These are phyloP conservation scores for Climacium dendroides DNA, from an alignment of 225 moss, liverwort and hornwort genomes.

Conservation along the genomic window DNA sequence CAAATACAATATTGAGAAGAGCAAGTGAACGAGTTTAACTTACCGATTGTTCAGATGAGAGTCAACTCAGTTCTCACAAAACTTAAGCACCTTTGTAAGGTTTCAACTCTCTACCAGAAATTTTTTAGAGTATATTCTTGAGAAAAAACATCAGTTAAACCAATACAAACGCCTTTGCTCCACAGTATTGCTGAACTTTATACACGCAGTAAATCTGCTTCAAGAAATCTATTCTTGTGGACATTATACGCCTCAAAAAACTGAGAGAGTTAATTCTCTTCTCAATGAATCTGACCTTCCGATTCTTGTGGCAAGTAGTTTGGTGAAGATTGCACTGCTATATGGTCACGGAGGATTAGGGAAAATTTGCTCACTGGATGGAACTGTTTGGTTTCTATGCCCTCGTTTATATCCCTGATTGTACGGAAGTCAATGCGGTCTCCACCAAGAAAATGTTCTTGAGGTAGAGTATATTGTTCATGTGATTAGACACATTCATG, in stretches of 20 bases:
- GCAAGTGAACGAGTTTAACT: rapidly evolving
- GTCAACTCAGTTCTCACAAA: not conserved
- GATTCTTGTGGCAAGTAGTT: not conserved
- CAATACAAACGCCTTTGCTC: not conserved
- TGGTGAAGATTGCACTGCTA: not conserved
- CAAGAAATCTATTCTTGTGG: not conserved
- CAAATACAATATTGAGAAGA: not conserved
- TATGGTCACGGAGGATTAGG: rapidly evolving
- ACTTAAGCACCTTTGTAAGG: not conserved
- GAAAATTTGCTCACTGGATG: rapidly evolving
- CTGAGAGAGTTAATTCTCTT: not conserved
- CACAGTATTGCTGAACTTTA: not conserved
- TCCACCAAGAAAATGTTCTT: not conserved
- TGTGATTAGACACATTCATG: rapidly evolving
- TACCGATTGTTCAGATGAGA: rapidly evolving
- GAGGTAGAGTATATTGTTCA: not conserved
- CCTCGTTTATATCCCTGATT: not conserved
- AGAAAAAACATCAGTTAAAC: not conserved
- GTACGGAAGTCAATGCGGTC: rapidly evolving
- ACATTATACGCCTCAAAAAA: not conserved
- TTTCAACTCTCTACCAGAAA: not conserved
- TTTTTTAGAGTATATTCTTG: too few relatives aligned
- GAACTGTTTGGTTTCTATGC: not conserved
- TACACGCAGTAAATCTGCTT: not conserved
- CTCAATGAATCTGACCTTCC: not conserved